Evolutionary conservation across 176 grass and related monocot species (phyloP).

Genomic region (Triticum monococcum): DNA sequence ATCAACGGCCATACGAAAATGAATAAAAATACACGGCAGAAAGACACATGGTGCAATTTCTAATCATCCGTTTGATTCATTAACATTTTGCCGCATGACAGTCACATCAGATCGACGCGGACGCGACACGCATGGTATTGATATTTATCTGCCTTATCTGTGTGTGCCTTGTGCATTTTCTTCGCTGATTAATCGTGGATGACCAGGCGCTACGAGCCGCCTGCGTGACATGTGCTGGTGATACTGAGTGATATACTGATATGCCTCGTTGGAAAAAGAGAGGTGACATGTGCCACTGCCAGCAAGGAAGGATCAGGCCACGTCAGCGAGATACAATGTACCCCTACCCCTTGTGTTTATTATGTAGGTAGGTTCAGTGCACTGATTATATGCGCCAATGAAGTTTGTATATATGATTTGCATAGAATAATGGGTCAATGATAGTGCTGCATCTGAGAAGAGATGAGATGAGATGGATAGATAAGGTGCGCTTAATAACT

Average conservation of each 20-base stretch:
- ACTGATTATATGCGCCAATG: not conserved
- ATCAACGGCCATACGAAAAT: not conserved
- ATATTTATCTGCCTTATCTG: not conserved
- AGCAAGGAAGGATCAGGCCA: not conserved
- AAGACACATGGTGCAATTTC: not conserved
- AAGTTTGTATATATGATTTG: not conserved
- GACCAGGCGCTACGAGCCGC: too few relatives aligned
- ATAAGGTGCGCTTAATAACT: not conserved
- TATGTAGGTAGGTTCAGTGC: not conserved
- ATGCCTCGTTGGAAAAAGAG: too few relatives aligned
- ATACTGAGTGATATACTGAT: too few relatives aligned
- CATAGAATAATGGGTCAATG: not conserved
- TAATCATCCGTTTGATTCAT: not conserved
- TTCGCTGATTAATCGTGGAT: not conserved
- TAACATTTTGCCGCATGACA: not conserved
- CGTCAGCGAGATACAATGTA: not conserved
- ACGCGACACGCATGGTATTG: not conserved
- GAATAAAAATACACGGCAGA: not conserved
- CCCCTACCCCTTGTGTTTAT: not conserved
- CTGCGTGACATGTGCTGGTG: too few relatives aligned
- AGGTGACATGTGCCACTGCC: not conserved
- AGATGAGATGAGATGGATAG: not conserved
- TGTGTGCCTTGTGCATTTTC: not conserved
- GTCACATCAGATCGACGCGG: not conserved
- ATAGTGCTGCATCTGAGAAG: not conserved